Evolutionary conservation across 2,329 filamentous ascomycete species (phyloP).

Genomic region (Pseudofabraea citricarpa): DNA sequence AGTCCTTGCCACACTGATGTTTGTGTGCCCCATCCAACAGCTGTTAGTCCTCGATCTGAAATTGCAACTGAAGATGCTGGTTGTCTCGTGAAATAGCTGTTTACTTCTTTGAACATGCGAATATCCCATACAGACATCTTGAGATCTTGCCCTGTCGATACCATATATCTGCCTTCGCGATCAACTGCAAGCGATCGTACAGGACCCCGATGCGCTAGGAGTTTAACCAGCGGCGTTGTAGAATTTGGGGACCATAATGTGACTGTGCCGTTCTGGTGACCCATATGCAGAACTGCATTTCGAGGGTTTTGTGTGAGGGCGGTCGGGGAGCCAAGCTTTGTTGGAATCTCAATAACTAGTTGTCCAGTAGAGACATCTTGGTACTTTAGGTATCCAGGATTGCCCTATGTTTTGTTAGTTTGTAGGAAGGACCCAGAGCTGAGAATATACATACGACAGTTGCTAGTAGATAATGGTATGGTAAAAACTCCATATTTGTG

Average conservation of each 20-base stretch:
- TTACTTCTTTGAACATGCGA: conserved; percentile 87
- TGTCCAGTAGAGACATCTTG: conserved; percentile 93
- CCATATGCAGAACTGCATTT: conserved; percentile 88
- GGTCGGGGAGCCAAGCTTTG: conserved; percentile 77
- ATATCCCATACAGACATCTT: conserved; percentile 97
- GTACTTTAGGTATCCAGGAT: conserved; percentile 83
- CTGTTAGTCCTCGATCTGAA: conserved; percentile 82
- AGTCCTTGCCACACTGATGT: conserved; percentile 88
- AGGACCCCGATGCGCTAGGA: conserved; percentile 84
- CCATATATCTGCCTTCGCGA: conserved; percentile 91
- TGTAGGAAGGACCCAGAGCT: neutral
- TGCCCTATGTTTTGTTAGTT: conserved; percentile 49
- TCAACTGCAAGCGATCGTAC: conserved; percentile 83
- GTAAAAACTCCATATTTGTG: conserved; percentile 89
- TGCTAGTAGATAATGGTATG: conserved; percentile 90
- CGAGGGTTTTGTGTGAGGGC: conserved; percentile 83
- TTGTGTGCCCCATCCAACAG: conserved; percentile 86
- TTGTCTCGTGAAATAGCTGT: conserved; percentile 78
- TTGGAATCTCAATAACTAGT: conserved; percentile 79
- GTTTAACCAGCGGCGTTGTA: conserved; percentile 79
- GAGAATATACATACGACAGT: conserved; percentile 59
- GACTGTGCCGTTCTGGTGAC: conserved; percentile 92
- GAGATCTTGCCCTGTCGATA: conserved; percentile 82
- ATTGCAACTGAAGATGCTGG: conserved; percentile 83
- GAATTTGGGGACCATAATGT: conserved; percentile 95